Conservation (phyloP, 2,329 filamentous ascomycete genomes). For the Trichoderma lentiforme region DNA sequence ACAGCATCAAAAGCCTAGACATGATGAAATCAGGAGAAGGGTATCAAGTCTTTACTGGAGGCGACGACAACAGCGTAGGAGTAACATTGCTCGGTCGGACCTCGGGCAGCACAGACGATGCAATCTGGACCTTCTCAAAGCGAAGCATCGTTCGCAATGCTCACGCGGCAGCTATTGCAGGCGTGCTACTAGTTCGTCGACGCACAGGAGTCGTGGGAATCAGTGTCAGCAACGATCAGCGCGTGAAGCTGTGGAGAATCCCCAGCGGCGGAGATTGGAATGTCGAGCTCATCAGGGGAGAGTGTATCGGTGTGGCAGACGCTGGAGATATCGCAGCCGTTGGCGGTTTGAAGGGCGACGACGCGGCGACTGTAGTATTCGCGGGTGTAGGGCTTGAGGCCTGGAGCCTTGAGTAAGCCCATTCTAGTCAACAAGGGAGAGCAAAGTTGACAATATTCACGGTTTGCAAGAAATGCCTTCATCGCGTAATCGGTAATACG, state of each 20-base stretch:
- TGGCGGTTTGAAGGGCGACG: constrained; percentile 5
- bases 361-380: constrained; percentile 34
- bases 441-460: not conserved
- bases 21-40: constrained; percentile 33
- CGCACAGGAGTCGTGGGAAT: constrained; percentile 32
- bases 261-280: constrained; percentile 21
- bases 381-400: constrained; percentile 48
- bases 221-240: constrained; percentile 59
- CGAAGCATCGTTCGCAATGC: constrained; percentile 44
- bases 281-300: constrained; percentile 45
- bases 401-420: constrained; percentile 31
- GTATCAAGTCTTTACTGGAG: constrained; percentile 66
- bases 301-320: constrained; percentile 60
- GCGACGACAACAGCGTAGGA: constrained; percentile 82
- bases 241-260: constrained; percentile 54
- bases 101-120: constrained; percentile 19
- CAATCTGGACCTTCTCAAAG: constrained; percentile 25
- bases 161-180: constrained; percentile 71
- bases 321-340: constrained; percentile 50
- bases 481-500: constrained; percentile 15
- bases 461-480: constrained; percentile 3
- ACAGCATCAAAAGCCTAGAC: constrained; percentile 67
- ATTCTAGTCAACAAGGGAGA: not conserved
- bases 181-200: constrained; percentile 39
- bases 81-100: constrained; percentile 40